A percentile compares a stretch with the other conserved stretches of the same genome.
phyloP scores from a whole-genome alignment of 768 basidiomycete genomes.

The Crassisporium funariophilum region DNA sequence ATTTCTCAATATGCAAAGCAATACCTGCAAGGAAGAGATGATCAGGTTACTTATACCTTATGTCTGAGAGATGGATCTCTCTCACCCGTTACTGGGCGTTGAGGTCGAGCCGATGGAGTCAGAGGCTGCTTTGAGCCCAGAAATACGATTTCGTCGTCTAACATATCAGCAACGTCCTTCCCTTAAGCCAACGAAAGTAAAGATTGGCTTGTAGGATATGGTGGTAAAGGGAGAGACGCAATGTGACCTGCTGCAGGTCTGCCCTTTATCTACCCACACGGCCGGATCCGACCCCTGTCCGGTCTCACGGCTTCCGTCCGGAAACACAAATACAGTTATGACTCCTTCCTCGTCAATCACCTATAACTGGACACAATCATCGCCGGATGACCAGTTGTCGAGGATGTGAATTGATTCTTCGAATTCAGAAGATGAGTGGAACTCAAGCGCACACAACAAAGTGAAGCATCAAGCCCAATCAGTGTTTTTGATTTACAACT shows the following conservation, averaged over 20 bases:
- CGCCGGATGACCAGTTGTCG: too few relatives aligned
- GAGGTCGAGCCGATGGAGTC: slow-evolving; percentile 21
- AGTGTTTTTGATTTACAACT: too few relatives aligned
- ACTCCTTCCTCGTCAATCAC: too few relatives aligned
- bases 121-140: slow-evolving; percentile 43
- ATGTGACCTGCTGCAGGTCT: slow-evolving; percentile 9
- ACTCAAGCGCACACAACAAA: too few relatives aligned
- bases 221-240: slow-evolving; percentile 21
- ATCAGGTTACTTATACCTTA: slow-evolving; percentile 19
- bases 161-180: slow-evolving; percentile 16
- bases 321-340: too few relatives aligned
- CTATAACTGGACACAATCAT: too few relatives aligned
- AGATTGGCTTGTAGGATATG: not conserved
- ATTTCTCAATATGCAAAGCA: slow-evolving; percentile 57
- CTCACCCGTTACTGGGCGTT: slow-evolving; percentile 47
- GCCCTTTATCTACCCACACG: slow-evolving; percentile 19
- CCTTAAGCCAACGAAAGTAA: slow-evolving; percentile 7
- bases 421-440: too few relatives aligned
- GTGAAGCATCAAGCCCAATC: too few relatives aligned
- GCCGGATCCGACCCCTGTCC: slow-evolving; percentile 21
- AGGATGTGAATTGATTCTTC: too few relatives aligned
- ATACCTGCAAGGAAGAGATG: slow-evolving; percentile 47
- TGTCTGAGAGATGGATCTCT: slow-evolving; percentile 18
- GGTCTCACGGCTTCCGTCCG: too few relatives aligned
- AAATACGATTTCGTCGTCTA: slow-evolving; percentile 66